A percentile compares a stretch with the other conserved stretches of the same genome.
Evolutionary conservation across 2,329 filamentous ascomycete species (phyloP).

Genomic region (Colletotrichum tropicicola): DNA sequence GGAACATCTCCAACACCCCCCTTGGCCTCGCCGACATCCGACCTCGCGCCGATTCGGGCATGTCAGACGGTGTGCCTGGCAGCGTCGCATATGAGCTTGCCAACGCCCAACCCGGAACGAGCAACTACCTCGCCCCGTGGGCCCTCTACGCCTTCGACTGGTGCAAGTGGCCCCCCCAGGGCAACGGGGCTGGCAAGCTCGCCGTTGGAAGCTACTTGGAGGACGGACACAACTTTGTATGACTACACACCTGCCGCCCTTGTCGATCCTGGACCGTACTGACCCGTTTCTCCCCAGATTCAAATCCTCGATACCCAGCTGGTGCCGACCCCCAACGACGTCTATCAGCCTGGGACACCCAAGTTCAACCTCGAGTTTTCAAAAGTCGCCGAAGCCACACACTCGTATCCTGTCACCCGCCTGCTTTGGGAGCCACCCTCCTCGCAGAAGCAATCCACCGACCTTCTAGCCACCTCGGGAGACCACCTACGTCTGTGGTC

Average conservation of each 20-base stretch:
- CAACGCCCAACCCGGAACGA: conserved; percentile 75
- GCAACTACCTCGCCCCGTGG: conserved; percentile 95
- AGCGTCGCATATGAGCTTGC: conserved; percentile 71
- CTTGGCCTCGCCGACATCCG: conserved; percentile 92
- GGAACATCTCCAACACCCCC: conserved; percentile 81
- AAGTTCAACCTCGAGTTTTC: conserved; percentile 88
- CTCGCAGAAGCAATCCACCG: conserved; percentile 92
- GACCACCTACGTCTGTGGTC: conserved; percentile 96
- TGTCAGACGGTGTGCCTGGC: conserved; percentile 76
- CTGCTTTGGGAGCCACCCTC: conserved; percentile 97
- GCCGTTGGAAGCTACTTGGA: conserved; percentile 96
- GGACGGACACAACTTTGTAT: conserved; percentile 96
- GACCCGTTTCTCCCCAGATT: conserved; percentile 66
- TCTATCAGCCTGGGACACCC: conserved; percentile 74
- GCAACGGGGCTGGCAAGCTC: conserved; percentile 85
- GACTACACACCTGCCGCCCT: conserved; percentile 36
- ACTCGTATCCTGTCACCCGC: conserved; percentile 96
- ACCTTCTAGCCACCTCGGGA: conserved; percentile 92
- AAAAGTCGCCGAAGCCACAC: conserved; percentile 94
- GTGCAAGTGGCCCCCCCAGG: conserved; percentile 96
- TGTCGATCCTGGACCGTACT: not conserved
- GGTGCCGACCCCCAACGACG: conserved; percentile 72
- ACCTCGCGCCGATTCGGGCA: conserved; percentile 82
- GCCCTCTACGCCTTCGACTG: conserved; percentile 97
- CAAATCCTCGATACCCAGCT: conserved; percentile 95